Evolutionary conservation across 805 yeast genomes (phyloP).

Genomic region (Wickerhamomyces sydowiorum): DNA sequence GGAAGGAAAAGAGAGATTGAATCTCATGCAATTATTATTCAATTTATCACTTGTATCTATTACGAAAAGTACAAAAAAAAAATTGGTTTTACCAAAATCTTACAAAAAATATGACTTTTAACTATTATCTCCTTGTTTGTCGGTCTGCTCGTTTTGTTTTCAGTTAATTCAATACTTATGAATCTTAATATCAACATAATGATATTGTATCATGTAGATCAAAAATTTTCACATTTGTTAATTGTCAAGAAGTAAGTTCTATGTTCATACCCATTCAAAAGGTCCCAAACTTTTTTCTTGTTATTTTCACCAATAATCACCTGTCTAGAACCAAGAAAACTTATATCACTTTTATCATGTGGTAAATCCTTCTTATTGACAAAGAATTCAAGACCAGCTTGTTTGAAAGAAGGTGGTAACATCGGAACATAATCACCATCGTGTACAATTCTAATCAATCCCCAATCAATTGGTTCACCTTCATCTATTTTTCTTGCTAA

Average conservation of each 20-base stretch:
- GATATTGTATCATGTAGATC: background rate
- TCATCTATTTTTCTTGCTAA: constrained; percentile 18
- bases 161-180: background rate
- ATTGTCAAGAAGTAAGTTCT: constrained; percentile 30
- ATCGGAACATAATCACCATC: constrained; percentile 52
- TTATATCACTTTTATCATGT: constrained; percentile 19
- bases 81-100: too few relatives aligned
- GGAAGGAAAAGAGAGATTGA: too few relatives aligned
- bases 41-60: too few relatives aligned
- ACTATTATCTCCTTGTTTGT: background rate
- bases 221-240: constrained; percentile 26
- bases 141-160: background rate
- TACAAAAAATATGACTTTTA: too few relatives aligned
- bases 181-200: too few relatives aligned
- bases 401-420: constrained; percentile 44
- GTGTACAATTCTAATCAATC: constrained; percentile 53
- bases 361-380: constrained; percentile 33
- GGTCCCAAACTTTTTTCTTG: constrained; percentile 5
- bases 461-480: constrained; percentile 19
- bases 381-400: constrained; percentile 28
- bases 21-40: too few relatives aligned
- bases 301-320: background rate
- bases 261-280: constrained; percentile 31
- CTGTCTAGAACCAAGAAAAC: constrained; percentile 7
- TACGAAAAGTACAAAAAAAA: too few relatives aligned